Base-by-base conservation (phyloP, 345 rosid species). In the Eucalyptus grandis region DNA sequence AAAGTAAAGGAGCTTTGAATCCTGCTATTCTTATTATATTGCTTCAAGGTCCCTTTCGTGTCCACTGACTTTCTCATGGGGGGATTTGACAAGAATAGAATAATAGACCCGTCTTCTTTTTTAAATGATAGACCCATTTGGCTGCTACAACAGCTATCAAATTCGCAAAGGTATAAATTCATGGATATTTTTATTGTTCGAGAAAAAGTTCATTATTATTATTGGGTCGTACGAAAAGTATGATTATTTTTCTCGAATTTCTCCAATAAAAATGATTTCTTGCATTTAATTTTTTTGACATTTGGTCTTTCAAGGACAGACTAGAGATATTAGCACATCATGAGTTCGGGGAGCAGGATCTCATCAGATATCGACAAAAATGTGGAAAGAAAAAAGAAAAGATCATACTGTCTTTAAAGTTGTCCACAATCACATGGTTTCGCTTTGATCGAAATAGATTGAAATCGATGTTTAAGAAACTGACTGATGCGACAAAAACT, bases 401-500 rank as follows among this genome's bases (percentile, higher is more conserved):
- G 37, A 30, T 30, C 72, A 65, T 14, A n/a, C 37, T 5, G 26
- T 65, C 0, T n/a, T 65, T 8, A 2, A 65, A 15, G 37, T n/a
- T n/a, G 77, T 14, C 37, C 77, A 30, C 13, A n/a, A 8, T 65
- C 77, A 65, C 37, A n/a, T 0, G 69, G 15, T 27, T 13, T 60
- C 9, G 77, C 37, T n/a, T n/a, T 65, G 34, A 65, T 1, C 6
- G n/a, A 0, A 19, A n/a, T 7, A 14, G 2, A n/a, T n/a, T n/a
- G 37, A n/a, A 65, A 65, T 30, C 21, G 19, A 65, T 60, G 8
- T 12, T 60, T 37, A 37, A 72, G 46, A 19, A 72, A 72, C 82
- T 37, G 46, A 72, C 13, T 6, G 26, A 72, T 72, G 6, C 44
- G 3, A 69, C 43, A 69, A 34, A 69, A 34, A 72, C 46, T 34